A percentile compares a stretch with the other conserved stretches of the same genome.
Evolutionary conservation across 116 monocot genomes (phyloP).

Genomic region (Iris pallida): DNA sequence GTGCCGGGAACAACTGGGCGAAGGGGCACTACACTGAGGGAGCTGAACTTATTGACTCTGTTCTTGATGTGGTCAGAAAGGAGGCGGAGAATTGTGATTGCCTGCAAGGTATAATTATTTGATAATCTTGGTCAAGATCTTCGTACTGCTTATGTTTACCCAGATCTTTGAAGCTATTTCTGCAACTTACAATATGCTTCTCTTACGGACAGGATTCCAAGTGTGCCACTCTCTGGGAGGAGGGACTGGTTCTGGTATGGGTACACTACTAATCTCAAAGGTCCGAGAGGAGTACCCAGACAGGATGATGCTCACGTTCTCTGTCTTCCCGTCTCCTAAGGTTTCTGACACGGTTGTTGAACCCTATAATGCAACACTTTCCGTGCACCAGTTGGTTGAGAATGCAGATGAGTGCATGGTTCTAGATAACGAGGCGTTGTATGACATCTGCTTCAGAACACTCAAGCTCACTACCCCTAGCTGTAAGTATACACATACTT

Average conservation of each 20-base stretch:
- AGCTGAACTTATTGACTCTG: no score
- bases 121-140: no score
- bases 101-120: no score
- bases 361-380: conserved; percentile 25
- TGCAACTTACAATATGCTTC: no score
- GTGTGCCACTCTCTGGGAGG: conserved; percentile 18
- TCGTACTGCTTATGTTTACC: no score
- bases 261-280: conserved; percentile 15
- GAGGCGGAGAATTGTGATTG: no score
- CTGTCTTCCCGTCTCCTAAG: conserved; percentile 17
- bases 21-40: no score
- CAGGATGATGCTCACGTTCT: conserved; percentile 20
- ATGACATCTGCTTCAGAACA: conserved; percentile 24
- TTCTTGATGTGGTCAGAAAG: no score
- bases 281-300: conserved; percentile 19
- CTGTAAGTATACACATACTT: conserved; percentile 12
- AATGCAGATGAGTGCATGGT: conserved; percentile 36
- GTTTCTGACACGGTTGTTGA: no score
- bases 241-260: conserved; percentile 17
- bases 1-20: no score
- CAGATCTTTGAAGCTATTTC: no score
- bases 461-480: conserved; percentile 24
- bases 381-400: conserved; percentile 24
- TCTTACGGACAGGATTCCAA: conserved; percentile 16
- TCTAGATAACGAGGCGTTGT: conserved; percentile 27